A percentile compares a stretch with the other conserved stretches of the same genome.
phyloP scores from a whole-genome alignment of 1,284 basidiomycete genomes.

The Heterobasidion parviporum region DNA sequence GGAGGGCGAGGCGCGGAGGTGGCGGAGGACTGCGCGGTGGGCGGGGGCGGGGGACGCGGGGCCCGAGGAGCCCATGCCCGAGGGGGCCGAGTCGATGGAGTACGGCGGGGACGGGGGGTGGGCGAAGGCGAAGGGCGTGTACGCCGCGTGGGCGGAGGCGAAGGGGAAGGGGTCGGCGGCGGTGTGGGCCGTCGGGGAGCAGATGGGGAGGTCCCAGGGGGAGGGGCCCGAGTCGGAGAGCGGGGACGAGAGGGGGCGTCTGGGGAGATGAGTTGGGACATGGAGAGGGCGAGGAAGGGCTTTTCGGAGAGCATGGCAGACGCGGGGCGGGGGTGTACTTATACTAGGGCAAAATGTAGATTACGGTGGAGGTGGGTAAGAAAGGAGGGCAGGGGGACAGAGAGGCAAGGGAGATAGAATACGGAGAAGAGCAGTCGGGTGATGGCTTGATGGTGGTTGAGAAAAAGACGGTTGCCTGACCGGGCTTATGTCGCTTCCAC shows the following conservation, averaged over 20 bases:
- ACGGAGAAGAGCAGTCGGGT: too few species aligned
- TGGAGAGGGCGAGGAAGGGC: conserved; percentile 32
- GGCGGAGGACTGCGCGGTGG: conserved; percentile 37
- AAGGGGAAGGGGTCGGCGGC: conserved; percentile 31
- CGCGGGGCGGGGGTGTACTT: too few species aligned
- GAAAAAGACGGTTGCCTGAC: too few species aligned
- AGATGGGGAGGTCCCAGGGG: conserved; percentile 37
- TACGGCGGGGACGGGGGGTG: conserved; percentile 37
- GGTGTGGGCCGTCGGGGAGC: conserved; percentile 19
- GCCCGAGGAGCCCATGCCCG: conserved; percentile 37
- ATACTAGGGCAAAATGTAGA: too few species aligned
- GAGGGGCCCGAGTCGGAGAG: conserved; percentile 23
- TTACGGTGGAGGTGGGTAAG: too few species aligned
- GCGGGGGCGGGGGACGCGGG: conserved; percentile 36
- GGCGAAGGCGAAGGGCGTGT: conserved; percentile 30
- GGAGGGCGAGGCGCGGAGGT: conserved; percentile 17
- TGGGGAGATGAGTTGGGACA: conserved; percentile 46
- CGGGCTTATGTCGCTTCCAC: too few species aligned
- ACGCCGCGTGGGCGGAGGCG: conserved; percentile 27
- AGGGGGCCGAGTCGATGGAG: conserved; percentile 11
- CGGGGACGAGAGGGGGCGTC: conserved; percentile 50
- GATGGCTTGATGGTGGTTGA: too few species aligned
- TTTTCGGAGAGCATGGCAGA: conserved; percentile 14
- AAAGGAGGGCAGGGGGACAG: too few species aligned
- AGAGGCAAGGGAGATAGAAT: too few species aligned